Evolutionary conservation across 2,329 filamentous ascomycete genomes (phyloP), one percentile per base, ranked within the genome.

Genomic region (Trichoderma sp.): DNA sequence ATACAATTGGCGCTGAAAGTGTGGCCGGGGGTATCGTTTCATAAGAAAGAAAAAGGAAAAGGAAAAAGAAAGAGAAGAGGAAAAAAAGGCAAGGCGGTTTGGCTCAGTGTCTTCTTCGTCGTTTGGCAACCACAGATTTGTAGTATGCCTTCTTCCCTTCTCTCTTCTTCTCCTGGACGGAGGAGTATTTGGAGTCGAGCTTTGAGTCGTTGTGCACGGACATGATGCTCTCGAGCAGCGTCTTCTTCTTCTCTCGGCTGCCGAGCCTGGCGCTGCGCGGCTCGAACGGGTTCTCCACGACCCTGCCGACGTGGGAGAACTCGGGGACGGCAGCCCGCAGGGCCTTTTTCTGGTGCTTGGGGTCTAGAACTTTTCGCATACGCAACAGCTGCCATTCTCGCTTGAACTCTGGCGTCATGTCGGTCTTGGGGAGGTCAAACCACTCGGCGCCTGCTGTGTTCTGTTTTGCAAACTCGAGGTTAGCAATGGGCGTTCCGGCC

Each of bases 311-410:
- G 72, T 96, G 92, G 21, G 91, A 96, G 74, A 90, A 98, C 67
- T 92, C 88, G 1, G 95, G 95, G 10, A 74, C 71, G 45, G 67
- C 73, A 66, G 85, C 83, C 74, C 90, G 93, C 63, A 87, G 84
- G 59, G 94, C 89, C 77, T 97, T 98, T 76, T 94, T 96, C 82
- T 96, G 96, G 73, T 94, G 90, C 75, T 98, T 94, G 0, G 93
- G 89, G 70, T 98, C 94, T 24, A 98, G 83, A 21, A 97, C 89
- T 64, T 88, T 89, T 76, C 95, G 88, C 90, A 97, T 94, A 69
- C 92, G 89, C 66, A 99, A 81, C 12, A 98, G 82, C 77, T 97
- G 93, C 58, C 97, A 82, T 74, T 99, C 94, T 70, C 92, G 86
- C 78, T 93, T 96, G 67, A 97, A 82, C 73, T 96, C 88, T 9